Conservation (phyloP, 2,329 filamentous ascomycete species). For the Aspergillus ochraceus region DNA sequence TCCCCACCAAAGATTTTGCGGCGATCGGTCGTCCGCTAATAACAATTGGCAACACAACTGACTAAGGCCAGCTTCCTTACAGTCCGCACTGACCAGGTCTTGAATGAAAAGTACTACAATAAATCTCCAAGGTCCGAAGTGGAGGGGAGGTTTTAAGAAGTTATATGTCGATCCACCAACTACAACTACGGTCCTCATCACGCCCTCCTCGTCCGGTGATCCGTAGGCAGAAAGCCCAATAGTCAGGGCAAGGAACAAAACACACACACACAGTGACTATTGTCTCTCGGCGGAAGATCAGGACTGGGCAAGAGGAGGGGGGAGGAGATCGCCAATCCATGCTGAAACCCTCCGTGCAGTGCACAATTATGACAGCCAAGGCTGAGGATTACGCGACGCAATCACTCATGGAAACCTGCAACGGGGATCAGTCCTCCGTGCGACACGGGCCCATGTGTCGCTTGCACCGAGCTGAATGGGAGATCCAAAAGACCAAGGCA, state of each 20-base stretch:
- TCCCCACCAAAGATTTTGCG: constrained; percentile 29
- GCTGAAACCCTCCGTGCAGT: not conserved
- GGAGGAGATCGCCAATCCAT: not conserved
- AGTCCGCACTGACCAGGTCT: not conserved
- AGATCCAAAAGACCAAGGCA: not conserved
- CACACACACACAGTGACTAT: not conserved
- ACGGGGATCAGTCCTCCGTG: constrained; percentile 12
- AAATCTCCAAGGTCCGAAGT: not conserved
- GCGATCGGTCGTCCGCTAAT: constrained; percentile 23
- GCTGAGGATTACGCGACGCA: constrained; percentile 19
- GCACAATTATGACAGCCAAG: not conserved
- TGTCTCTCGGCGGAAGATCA: not conserved
- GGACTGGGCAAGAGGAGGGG: not conserved
- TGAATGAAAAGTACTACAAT: not conserved
- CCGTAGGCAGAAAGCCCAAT: not conserved
- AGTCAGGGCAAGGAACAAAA: not conserved
- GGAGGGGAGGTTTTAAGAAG: not conserved
- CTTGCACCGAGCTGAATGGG: not conserved
- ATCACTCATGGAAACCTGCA: constrained; percentile 14
- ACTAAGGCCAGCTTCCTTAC: not conserved
- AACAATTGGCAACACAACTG: not conserved
- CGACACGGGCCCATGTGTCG: constrained; percentile 1
- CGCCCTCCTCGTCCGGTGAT: not conserved
- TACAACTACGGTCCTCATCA: not conserved
- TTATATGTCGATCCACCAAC: not conserved